Percentiles rank a stretch among this genome's conserved stretches.
Evolutionary conservation across 371 early-diverging fungal species (phyloP).

Genomic region (Mortierella sp.): DNA sequence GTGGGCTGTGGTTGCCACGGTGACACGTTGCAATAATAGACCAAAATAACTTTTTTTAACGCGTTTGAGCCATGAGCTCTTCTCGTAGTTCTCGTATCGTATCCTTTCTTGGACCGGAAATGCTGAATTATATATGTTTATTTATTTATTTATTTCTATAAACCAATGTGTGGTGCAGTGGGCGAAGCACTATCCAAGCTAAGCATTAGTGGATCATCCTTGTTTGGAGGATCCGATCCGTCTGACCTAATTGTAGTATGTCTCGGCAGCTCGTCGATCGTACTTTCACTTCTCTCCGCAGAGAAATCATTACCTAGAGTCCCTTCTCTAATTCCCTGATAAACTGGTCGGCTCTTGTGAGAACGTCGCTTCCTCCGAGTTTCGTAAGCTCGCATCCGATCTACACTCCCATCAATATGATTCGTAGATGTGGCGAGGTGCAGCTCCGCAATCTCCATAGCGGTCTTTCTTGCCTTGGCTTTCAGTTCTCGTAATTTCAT

Average conservation of each 20-base stretch:
- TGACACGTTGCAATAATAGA: slow-evolving; percentile 2
- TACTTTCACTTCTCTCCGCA: not conserved
- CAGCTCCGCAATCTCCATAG: slow-evolving; percentile 27
- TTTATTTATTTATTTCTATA: not conserved
- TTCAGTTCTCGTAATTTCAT: slow-evolving; percentile 52
- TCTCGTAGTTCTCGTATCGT: not conserved
- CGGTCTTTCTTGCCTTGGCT: slow-evolving; percentile 24
- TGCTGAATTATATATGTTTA: not conserved
- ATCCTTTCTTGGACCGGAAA: not conserved
- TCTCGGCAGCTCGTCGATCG: not conserved
- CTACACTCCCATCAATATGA: slow-evolving; percentile 1
- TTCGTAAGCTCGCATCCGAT: not conserved
- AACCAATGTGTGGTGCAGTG: not conserved
- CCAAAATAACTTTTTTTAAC: slow-evolving; percentile 1
- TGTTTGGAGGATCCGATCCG: not conserved
- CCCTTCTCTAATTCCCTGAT: not conserved
- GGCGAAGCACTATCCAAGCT: slow-evolving; percentile 3
- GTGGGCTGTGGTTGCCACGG: slow-evolving; percentile 2
- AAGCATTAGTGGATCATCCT: not conserved
- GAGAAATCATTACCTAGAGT: not conserved
- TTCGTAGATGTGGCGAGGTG: slow-evolving; percentile 9
- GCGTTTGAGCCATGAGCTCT: not conserved
- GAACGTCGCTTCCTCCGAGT: slow-evolving; percentile 16
- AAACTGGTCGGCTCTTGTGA: not conserved
- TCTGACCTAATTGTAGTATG: not conserved